Evolutionary conservation across 805 yeast genomes (phyloP), one percentile per base, ranked within the genome.

Genomic region (Wickerhamiella bombiphila): DNA sequence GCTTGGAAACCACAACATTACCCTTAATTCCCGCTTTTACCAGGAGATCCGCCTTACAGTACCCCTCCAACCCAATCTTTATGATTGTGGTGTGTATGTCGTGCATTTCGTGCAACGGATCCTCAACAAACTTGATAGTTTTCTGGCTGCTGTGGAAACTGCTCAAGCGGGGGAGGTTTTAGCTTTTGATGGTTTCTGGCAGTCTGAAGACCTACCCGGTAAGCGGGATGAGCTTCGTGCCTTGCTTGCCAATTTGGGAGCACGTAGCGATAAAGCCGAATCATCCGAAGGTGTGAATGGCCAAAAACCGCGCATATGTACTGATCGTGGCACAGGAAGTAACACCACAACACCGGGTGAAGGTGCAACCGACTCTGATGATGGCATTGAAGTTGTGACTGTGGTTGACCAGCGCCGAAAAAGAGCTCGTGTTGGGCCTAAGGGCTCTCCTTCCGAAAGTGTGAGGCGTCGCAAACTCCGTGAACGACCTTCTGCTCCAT

Each of bases 41-140:
- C 64, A 32, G 58, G 71, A 21, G 34, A 54, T 62, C 36, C 55
- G 63, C 5, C 73, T 75, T 3, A 52, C 61, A 4, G 91, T 83
- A 0, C 94, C 96, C 1, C 73, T 68, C 41, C 98, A 91, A 52
- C 74, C 75, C 22, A 91, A 91, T 54, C 74, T 76, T 59, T 81
- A 85, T 53, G 98, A 91, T 55, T 91, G 98, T 61, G 98, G 98
- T 1, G 72, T 91, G 16, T 95, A 81, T 58, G 80, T 88, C 2
- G 76, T 91, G 13, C 76, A 76, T 47, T 85, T 80, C 48, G 66
- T 76, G 9, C 61, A 64, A 40, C 71, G 68, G 44, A 75, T 81
- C 57, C 61, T 77, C 33, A 59, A 60, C 18, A 57, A 69, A 29
- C 70, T 74, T 0, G 47, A 47, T 0, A 61, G 54, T 18, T 75